phyloP scores from a whole-genome alignment of 202 grass and related monocot species.

The Digitaria exilis region DNA sequence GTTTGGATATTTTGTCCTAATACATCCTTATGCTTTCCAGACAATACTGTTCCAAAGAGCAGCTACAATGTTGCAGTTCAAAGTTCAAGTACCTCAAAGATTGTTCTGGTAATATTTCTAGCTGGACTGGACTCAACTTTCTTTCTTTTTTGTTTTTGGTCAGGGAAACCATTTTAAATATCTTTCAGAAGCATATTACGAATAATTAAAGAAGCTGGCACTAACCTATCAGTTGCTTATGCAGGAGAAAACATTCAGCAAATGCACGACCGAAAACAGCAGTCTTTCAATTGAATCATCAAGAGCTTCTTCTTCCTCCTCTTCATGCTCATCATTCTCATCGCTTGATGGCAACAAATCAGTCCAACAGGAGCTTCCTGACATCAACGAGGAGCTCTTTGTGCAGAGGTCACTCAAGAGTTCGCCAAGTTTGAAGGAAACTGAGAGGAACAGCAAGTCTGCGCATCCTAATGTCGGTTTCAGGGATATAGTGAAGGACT shows the following conservation, averaged over 20 bases:
- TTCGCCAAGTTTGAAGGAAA: constrained; percentile 41
- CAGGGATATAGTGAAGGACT: constrained; percentile 78
- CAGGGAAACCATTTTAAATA: constrained; percentile 2
- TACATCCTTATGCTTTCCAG: constrained; percentile 41
- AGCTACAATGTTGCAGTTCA: constrained; percentile 35
- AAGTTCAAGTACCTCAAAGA: constrained; percentile 42
- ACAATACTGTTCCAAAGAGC: constrained; percentile 29
- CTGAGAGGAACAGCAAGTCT: constrained; percentile 38
- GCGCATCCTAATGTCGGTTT: constrained; percentile 49
- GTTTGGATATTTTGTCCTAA: constrained; percentile 18
- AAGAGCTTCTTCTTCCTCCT: constrained; percentile 82
- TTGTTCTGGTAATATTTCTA: constrained; percentile 53
- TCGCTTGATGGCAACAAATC: constrained; percentile 72
- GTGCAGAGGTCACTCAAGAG: constrained; percentile 47
- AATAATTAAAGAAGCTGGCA: neutral
- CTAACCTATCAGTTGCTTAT: constrained; percentile 24
- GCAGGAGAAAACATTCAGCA: constrained; percentile 89
- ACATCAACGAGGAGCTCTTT: constrained; percentile 52
- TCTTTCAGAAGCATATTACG: neutral
- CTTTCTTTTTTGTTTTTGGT: neutral
- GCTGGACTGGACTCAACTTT: neutral
- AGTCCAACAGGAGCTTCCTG: constrained; percentile 51
- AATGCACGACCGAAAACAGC: constrained; percentile 75
- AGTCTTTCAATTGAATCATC: constrained; percentile 83
- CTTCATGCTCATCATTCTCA: constrained; percentile 84